Evolutionary conservation across 2,329 filamentous ascomycete species (phyloP), one percentile per base, ranked within the genome.

Genomic region (Lasiodiplodia sp.): DNA sequence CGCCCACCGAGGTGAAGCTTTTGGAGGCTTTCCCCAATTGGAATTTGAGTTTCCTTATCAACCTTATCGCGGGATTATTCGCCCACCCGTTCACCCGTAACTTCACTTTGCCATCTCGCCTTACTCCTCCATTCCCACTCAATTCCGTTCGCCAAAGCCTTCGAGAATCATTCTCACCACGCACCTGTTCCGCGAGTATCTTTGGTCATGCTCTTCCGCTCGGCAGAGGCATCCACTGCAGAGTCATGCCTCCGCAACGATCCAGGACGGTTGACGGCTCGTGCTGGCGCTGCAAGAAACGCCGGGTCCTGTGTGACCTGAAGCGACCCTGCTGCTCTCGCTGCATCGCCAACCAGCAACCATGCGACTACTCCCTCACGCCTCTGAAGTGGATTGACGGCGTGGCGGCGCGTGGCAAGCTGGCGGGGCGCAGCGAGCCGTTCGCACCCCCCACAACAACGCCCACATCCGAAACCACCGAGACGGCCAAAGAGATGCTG

Each of bases 351-450:
- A 12, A 37, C 38, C 37, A 47, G n/a, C 57, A 60, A 5, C 38
- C 23, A 3, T 60, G 57, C 38, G 38, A 60, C 10, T 60, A 60
- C 23, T 60, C 57, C 1, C 57, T 16, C 4, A 47, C 38, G n/a
- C 57, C 37, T 16, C 57, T 60, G 37, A 60, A 60, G 23, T 60
- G 57, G 57, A 47, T 60, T 23, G 38, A 60, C 23, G 57, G 57
- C 2, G 57, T 60, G 8, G 57, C 57, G 4, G 57, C 57, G 16
- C 57, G 57, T 16, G 57, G 57, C 11, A 60, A 47, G 12, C 57
- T 60, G 16, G 57, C 57, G 10, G 57, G 57, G 14, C 57, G 57
- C 11, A 25, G 14, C 38, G 23, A 31, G 21, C 57, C 57, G 2
- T 21, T 47, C 12, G 21, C 18, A 3, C 37, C 37, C 7, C 1